Evolutionary conservation across 2,329 filamentous ascomycete species (phyloP).

Genomic region (Zopfia rhizophila): DNA sequence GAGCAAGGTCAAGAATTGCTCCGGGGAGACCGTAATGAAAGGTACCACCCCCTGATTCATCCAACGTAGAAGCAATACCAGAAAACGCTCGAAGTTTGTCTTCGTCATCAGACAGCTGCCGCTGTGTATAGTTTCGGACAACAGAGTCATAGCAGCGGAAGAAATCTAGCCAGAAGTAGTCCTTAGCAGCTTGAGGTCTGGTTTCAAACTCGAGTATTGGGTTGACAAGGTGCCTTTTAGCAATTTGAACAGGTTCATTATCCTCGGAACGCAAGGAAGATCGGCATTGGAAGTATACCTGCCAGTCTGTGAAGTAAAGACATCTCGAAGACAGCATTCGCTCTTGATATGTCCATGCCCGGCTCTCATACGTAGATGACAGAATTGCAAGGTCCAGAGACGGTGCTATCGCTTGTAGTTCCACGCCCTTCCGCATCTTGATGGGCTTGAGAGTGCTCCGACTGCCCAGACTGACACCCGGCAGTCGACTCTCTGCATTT

Average conservation of each 20-base stretch:
- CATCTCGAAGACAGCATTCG: slow-evolving; percentile 13
- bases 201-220: slow-evolving; percentile 4
- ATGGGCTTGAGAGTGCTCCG: not conserved
- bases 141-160: not conserved
- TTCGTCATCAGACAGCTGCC: slow-evolving; percentile 2
- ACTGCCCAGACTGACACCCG: slow-evolving; percentile 2
- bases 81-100: slow-evolving; percentile 4
- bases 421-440: not conserved
- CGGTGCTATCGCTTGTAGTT: too few relatives aligned
- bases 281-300: slow-evolving; percentile 22
- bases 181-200: not conserved
- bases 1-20: not conserved
- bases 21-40: slow-evolving; percentile 7
- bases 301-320: slow-evolving; percentile 14
- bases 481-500: not conserved
- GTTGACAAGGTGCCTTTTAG: not conserved
- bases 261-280: not conserved
- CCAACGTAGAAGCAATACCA: not conserved
- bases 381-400: not conserved
- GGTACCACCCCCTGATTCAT: not conserved
- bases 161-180: slow-evolving; percentile 2
- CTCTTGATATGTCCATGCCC: slow-evolving; percentile 30
- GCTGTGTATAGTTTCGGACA: slow-evolving; percentile 1
- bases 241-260: not conserved
- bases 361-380: slow-evolving; percentile 6